These are phyloP conservation scores for Arachnomyces sp. DNA, from an alignment of 2,329 filamentous ascomycete species.

Conservation along the genomic window DNA sequence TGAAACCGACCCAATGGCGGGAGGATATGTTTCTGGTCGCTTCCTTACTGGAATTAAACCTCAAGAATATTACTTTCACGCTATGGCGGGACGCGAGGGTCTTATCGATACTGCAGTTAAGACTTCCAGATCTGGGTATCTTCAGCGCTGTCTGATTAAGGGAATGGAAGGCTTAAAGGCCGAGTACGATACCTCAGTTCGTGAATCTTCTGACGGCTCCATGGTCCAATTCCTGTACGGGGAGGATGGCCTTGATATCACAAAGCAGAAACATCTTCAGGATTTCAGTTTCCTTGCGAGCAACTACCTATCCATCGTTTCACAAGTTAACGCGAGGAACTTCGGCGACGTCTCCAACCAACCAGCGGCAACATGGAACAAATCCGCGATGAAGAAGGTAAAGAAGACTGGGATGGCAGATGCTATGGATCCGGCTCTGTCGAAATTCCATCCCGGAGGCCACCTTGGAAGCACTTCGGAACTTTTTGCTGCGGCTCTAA, in stretches of 20 bases:
- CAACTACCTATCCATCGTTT: slow-evolving; percentile 73
- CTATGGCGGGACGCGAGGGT: slow-evolving; percentile 97
- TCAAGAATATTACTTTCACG: slow-evolving; percentile 98
- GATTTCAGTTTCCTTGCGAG: slow-evolving; percentile 85
- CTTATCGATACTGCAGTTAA: slow-evolving; percentile 98
- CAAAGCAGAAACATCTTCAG: slow-evolving; percentile 82
- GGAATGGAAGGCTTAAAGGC: slow-evolving; percentile 93
- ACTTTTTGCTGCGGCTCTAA: slow-evolving; percentile 65
- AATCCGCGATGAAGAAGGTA: slow-evolving; percentile 66
- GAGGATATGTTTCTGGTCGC: slow-evolving; percentile 87
- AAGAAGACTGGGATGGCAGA: slow-evolving; percentile 62
- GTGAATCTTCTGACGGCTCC: slow-evolving; percentile 78
- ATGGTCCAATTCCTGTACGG: slow-evolving; percentile 94
- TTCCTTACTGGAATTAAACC: slow-evolving; percentile 97
- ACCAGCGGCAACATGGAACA: slow-evolving; percentile 54
- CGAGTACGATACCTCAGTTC: slow-evolving; percentile 86
- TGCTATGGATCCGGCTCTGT: slow-evolving; percentile 65
- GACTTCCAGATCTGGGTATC: slow-evolving; percentile 90
- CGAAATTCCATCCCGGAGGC: slow-evolving; percentile 65
- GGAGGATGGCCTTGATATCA: slow-evolving; percentile 89
- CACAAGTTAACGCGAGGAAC: slow-evolving; percentile 51
- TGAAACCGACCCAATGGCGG: slow-evolving; percentile 79
- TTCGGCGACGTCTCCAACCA: slow-evolving; percentile 52
- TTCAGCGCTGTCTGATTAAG: slow-evolving; percentile 96
- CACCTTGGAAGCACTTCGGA: slow-evolving; percentile 84